phyloP scores from a whole-genome alignment of 73 alveolate genomes.

The Urostyla sp. region DNA sequence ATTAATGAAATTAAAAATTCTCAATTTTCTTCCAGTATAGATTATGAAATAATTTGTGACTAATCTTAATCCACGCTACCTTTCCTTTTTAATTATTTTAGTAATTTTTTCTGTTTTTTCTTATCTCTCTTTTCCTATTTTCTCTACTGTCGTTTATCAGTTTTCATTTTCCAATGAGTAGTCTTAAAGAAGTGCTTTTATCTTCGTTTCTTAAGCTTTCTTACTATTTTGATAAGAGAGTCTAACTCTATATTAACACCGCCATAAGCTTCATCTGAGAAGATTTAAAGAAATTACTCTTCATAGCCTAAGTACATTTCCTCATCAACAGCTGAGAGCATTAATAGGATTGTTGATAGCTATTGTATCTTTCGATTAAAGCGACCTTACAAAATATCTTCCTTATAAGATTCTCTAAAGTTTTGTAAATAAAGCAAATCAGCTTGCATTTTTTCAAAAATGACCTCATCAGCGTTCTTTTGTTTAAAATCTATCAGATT shows the following conservation, averaged over 20 bases:
- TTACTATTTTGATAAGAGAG: slow-evolving; percentile 20
- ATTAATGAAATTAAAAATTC: too few species aligned
- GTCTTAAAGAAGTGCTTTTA: slow-evolving; percentile 34
- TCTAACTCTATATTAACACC: slow-evolving; percentile 17
- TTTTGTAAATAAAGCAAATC: slow-evolving; percentile 24
- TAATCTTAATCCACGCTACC: too few species aligned
- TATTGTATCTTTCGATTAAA: slow-evolving; percentile 20
- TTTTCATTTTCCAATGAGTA: slow-evolving; percentile 14
- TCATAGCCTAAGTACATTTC: slow-evolving; percentile 26
- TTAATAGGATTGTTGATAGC: slow-evolving; percentile 27
- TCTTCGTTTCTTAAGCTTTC: slow-evolving; percentile 36
- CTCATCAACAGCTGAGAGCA: slow-evolving; percentile 24
- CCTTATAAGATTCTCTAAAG: slow-evolving; percentile 41
- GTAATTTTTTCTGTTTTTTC: slow-evolving; percentile 2
- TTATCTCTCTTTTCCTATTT: slow-evolving; percentile 6
- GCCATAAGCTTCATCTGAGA: neutral
- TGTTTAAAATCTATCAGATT: slow-evolving; percentile 6
- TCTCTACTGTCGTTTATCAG: slow-evolving; percentile 6
- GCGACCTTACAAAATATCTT: slow-evolving; percentile 22
- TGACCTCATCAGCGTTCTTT: slow-evolving; percentile 12
- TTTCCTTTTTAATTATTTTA: neutral
- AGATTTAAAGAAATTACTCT: slow-evolving; percentile 17
- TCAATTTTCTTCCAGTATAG: too few species aligned
- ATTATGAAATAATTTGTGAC: too few species aligned
- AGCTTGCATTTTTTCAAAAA: slow-evolving; percentile 14